Evolutionary conservation across 805 yeast species (phyloP).

Genomic region (Nakazawaea wyomingensis): DNA sequence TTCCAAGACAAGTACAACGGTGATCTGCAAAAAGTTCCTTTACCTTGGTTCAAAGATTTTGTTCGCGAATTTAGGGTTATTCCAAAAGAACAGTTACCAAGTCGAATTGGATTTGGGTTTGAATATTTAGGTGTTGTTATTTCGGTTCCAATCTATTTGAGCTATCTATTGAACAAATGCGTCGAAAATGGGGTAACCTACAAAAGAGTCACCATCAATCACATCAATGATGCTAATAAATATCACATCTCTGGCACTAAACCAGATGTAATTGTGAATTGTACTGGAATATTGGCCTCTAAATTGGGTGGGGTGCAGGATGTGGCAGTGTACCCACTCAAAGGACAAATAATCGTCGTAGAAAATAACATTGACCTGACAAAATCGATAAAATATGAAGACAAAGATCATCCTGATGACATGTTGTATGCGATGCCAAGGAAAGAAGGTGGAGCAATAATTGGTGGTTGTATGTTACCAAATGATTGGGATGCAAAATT

Average conservation of each 20-base stretch:
- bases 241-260: constrained; percentile 31
- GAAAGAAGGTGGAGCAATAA: constrained; percentile 65
- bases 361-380: constrained; percentile 37
- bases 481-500: constrained; percentile 31
- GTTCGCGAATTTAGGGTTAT: constrained; percentile 31
- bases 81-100: constrained; percentile 26
- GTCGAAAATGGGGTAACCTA: constrained; percentile 41
- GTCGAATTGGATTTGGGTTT: constrained; percentile 32
- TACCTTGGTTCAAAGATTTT: constrained; percentile 35
- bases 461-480: constrained; percentile 59
- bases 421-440: constrained; percentile 61
- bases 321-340: constrained; percentile 39
- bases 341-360: constrained; percentile 55
- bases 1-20: constrained; percentile 20
- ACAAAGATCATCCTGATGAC: constrained; percentile 35
- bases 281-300: constrained; percentile 49
- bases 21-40: constrained; percentile 14
- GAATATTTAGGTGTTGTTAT: constrained; percentile 52
- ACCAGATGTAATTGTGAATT: constrained; percentile 52
- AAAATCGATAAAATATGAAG: constrained; percentile 31
- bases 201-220: constrained; percentile 34
- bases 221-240: constrained; percentile 44
- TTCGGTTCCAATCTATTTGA: constrained; percentile 51
- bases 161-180: constrained; percentile 44
- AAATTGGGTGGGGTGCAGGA: constrained; percentile 43